Evolutionary conservation across 163 green algal genomes (phyloP).

Genomic region (Scenedesmus sp.): DNA sequence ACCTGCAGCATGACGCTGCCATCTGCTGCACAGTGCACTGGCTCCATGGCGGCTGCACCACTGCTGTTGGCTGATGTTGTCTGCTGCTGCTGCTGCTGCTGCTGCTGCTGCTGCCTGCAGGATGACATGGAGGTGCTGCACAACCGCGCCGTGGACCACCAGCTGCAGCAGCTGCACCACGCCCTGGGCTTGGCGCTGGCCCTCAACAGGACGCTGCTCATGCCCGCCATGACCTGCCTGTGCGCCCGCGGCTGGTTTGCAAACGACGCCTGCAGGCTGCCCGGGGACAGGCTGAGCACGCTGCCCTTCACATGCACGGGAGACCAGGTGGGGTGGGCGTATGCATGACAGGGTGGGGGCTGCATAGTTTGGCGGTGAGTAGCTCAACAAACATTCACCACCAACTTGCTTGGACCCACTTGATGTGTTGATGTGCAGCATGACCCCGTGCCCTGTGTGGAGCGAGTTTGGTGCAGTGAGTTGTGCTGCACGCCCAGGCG

Average conservation of each 20-base stretch:
- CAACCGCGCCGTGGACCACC: slow-evolving; percentile 11
- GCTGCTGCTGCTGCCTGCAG: slow-evolving; percentile 2
- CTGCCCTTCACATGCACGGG: slow-evolving; percentile 32
- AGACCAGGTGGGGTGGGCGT: slow-evolving; percentile 9
- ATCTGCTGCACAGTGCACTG: too few relatives aligned
- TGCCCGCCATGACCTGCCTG: slow-evolving; percentile 30
- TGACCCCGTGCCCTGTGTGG: too few relatives aligned
- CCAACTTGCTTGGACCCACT: too few relatives aligned
- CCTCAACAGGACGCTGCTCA: slow-evolving; percentile 24
- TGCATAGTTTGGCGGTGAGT: too few relatives aligned
- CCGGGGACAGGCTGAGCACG: background rate
- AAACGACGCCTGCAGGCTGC: slow-evolving; percentile 13
- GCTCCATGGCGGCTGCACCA: background rate
- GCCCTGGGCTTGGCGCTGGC: slow-evolving; percentile 25
- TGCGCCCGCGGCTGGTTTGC: slow-evolving; percentile 20
- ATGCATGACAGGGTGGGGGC: too few relatives aligned
- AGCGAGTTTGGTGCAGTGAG: too few relatives aligned
- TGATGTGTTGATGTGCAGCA: too few relatives aligned
- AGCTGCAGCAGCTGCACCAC: slow-evolving; percentile 33
- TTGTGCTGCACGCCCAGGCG: too few relatives aligned
- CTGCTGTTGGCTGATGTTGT: background rate
- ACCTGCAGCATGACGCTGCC: too few relatives aligned
- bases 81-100: background rate
- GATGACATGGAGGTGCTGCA: slow-evolving; percentile 30
- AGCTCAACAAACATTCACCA: too few relatives aligned